These are phyloP conservation scores for Kwoniella dendrophila DNA, from an alignment of 768 basidiomycete genomes.

Conservation along the genomic window DNA sequence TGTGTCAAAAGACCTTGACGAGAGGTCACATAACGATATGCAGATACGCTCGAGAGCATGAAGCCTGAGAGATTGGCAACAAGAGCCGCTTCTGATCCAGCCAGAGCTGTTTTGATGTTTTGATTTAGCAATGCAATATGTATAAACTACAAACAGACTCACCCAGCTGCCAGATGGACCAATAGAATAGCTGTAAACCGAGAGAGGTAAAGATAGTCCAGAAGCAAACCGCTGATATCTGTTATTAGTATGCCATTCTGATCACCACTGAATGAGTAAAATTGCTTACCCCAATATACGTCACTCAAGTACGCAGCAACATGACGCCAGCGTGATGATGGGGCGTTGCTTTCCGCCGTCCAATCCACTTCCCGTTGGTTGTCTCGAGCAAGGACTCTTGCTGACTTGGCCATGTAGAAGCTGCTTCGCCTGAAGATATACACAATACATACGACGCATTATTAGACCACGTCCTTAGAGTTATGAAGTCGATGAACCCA, in stretches of 20 bases:
- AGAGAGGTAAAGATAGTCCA: constrained; percentile 82
- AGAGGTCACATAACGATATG: constrained; percentile 61
- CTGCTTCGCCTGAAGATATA: neutral
- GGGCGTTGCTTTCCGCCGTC: neutral
- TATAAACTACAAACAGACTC: constrained; percentile 41
- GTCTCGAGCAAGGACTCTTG: neutral
- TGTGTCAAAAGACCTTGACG: constrained; percentile 62
- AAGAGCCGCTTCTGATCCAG: constrained; percentile 77
- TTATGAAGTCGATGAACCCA: constrained; percentile 3
- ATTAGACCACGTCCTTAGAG: constrained; percentile 3
- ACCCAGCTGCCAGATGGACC: constrained; percentile 86
- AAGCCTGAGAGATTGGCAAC: constrained; percentile 71
- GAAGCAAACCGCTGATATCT: constrained; percentile 57
- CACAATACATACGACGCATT: constrained; percentile 7
- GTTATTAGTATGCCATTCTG: neutral
- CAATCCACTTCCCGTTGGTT: constrained; percentile 3
- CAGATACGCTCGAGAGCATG: constrained; percentile 61
- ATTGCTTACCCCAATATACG: constrained; percentile 47
- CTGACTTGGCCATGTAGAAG: constrained; percentile 4
- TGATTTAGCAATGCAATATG: neutral
- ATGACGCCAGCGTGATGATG: constrained; percentile 8
- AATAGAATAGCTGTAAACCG: constrained; percentile 81
- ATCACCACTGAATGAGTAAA: neutral
- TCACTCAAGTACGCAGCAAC: constrained; percentile 44
- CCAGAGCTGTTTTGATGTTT: constrained; percentile 57